These are phyloP conservation scores for Lotus japonicus DNA, from an alignment of 306 rosid genomes.

Conservation along the genomic window DNA sequence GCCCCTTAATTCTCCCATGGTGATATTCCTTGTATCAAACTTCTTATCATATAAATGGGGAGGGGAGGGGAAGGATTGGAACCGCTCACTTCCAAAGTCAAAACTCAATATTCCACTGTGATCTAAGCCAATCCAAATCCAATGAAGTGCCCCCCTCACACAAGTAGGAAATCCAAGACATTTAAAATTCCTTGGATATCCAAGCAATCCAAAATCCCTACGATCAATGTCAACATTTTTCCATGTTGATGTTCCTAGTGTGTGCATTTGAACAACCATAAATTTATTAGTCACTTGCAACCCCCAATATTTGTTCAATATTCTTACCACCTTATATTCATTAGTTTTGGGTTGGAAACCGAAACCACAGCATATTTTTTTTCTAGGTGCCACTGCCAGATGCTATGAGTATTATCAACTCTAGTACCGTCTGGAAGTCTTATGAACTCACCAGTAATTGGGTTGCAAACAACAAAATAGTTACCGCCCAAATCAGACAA, in stretches of 20 bases:
- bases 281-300: too few species aligned
- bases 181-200: too few species aligned
- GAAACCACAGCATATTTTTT: too few species aligned
- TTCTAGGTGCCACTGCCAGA: too few species aligned
- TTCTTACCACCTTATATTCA: not conserved
- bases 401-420: too few species aligned
- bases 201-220: too few species aligned
- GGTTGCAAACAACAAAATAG: too few species aligned
- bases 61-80: constrained; percentile 9
- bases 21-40: too few species aligned
- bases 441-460: too few species aligned
- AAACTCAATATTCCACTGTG: not conserved
- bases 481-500: too few species aligned
- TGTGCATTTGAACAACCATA: not conserved
- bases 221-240: not conserved
- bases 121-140: not conserved
- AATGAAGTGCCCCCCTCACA: not conserved
- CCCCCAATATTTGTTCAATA: too few species aligned
- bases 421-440: too few species aligned
- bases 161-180: not conserved
- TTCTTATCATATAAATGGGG: not conserved
- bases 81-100: not conserved
- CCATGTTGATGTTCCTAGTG: not conserved
- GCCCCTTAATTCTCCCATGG: not conserved
- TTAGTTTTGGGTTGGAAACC: not conserved